Percentiles rank a stretch among this genome's conserved stretches.
These are phyloP conservation scores for Neofusicoccum ribis DNA, from an alignment of 2,329 filamentous ascomycete species.

Conservation along the genomic window DNA sequence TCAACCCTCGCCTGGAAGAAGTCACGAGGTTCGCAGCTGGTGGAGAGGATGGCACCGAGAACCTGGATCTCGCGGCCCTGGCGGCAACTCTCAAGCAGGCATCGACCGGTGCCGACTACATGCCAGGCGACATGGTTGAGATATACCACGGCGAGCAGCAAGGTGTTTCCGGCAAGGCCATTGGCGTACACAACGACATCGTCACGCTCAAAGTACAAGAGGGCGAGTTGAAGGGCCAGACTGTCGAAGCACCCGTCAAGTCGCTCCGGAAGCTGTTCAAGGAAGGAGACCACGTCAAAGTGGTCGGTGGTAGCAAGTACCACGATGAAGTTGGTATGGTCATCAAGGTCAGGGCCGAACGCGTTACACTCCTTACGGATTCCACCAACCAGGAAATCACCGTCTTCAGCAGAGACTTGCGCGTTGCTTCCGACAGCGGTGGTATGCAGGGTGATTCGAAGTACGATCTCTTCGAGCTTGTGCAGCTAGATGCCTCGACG, in stretches of 20 bases:
- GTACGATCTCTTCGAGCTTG: constrained; percentile 88
- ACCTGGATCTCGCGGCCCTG: constrained; percentile 86
- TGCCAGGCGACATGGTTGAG: constrained; percentile 93
- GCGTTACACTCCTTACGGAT: constrained; percentile 89
- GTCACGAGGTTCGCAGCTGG: constrained; percentile 91
- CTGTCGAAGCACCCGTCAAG: constrained; percentile 89
- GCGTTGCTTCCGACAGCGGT: constrained; percentile 89
- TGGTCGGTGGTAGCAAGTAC: constrained; percentile 93
- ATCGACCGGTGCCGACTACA: constrained; percentile 77
- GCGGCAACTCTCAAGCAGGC: constrained; percentile 86
- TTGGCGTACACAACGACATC: constrained; percentile 86
- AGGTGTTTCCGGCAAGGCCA: constrained; percentile 81
- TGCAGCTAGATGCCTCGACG: constrained; percentile 88
- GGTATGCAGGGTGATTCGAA: constrained; percentile 82
- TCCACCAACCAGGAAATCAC: constrained; percentile 92
- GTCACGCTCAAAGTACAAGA: constrained; percentile 84
- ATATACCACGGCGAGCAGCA: constrained; percentile 95
- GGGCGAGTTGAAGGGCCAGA: constrained; percentile 77
- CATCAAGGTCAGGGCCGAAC: constrained; percentile 87
- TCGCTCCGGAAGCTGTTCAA: constrained; percentile 90
- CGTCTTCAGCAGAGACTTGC: constrained; percentile 94
- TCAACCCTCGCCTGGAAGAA: constrained; percentile 91
- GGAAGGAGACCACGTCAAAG: constrained; percentile 96
- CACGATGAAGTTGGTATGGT: constrained; percentile 97
- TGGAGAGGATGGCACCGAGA: constrained; percentile 88